Conservation (phyloP, 116 monocot genomes). For the Phalaenopsis hybrid region DNA sequence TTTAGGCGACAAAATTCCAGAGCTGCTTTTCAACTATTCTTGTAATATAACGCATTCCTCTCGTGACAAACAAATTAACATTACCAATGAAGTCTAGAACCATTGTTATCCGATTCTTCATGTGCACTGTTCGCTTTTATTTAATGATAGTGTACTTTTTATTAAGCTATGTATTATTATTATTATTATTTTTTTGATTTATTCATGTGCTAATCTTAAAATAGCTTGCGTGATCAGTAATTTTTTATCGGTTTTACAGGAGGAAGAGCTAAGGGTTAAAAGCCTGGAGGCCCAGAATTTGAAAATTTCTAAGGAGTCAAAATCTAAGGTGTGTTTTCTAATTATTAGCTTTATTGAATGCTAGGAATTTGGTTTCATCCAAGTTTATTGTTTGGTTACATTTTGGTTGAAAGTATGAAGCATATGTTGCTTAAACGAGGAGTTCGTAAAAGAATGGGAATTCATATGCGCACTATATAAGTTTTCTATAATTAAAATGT, state of each 20-base stretch:
- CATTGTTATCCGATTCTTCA: not conserved
- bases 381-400: not conserved
- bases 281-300: conserved; percentile 11
- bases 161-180: not conserved
- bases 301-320: conserved; percentile 7
- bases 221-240: not conserved
- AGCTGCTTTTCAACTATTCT: too few species aligned
- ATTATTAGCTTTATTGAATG: not conserved
- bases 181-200: not conserved
- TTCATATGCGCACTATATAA: too few species aligned
- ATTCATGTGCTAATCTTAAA: not conserved
- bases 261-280: conserved; percentile 36
- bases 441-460: not conserved
- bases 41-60: too few species aligned
- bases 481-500: too few species aligned
- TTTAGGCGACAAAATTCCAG: too few species aligned
- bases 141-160: not conserved
- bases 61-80: too few species aligned
- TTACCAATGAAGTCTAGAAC: too few species aligned
- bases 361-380: not conserved
- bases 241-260: conserved; percentile 18
- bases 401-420: not conserved
- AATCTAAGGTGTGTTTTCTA: conserved; percentile 10
- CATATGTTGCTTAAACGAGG: not conserved
- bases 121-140: not conserved